Evolutionary conservation across 2,329 filamentous ascomycete genomes (phyloP).

Genomic region (Colletotrichum spaethianum): DNA sequence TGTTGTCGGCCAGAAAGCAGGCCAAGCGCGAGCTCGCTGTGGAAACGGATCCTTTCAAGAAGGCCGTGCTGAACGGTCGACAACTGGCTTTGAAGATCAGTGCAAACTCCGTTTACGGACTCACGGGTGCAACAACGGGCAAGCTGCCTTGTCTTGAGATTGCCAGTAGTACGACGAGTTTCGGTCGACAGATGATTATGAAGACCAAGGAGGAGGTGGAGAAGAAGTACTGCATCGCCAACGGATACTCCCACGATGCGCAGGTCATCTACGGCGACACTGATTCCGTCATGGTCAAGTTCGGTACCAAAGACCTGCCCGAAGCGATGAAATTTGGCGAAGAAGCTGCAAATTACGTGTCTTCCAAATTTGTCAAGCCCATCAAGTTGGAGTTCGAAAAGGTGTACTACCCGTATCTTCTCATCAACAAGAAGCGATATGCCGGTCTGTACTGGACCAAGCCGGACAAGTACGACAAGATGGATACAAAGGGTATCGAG

Average conservation of each 20-base stretch:
- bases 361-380: slow-evolving; percentile 92
- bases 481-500: slow-evolving; percentile 99
- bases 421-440: slow-evolving; percentile 99
- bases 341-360: slow-evolving; percentile 90
- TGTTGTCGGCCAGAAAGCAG: slow-evolving; percentile 91
- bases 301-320: slow-evolving; percentile 87
- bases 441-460: slow-evolving; percentile 98
- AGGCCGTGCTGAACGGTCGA: slow-evolving; percentile 96
- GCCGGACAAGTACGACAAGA: slow-evolving; percentile 96
- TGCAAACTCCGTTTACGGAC: slow-evolving; percentile 97
- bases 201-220: slow-evolving; percentile 98
- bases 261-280: slow-evolving; percentile 99
- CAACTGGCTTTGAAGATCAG: slow-evolving; percentile 96
- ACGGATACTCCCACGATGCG: slow-evolving; percentile 94
- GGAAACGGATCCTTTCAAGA: slow-evolving; percentile 97
- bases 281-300: slow-evolving; percentile 99
- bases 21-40: slow-evolving; percentile 91
- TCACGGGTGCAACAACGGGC: slow-evolving; percentile 95
- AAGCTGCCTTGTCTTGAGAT: slow-evolving; percentile 96
- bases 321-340: slow-evolving; percentile 97
- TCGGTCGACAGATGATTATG: slow-evolving; percentile 99
- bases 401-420: slow-evolving; percentile 96
- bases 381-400: slow-evolving; percentile 99
- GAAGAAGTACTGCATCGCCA: slow-evolving; percentile 88
- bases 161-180: slow-evolving; percentile 96